Evolutionary conservation across 768 basidiomycete species (phyloP).

Genomic region (Boletus reticulatus): DNA sequence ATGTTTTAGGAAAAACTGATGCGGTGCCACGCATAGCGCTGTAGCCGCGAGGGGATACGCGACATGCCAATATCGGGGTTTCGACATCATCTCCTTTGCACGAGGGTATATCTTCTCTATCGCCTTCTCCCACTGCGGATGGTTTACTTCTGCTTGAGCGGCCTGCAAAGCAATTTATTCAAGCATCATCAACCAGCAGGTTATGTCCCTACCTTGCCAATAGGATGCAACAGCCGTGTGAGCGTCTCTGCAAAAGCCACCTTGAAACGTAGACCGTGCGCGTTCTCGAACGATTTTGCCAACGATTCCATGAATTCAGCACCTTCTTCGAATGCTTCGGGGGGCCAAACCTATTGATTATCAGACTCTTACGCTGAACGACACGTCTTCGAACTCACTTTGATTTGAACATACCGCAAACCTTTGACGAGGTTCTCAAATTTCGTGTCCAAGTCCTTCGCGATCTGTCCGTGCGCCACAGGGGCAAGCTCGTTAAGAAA

Average conservation of each 20-base stretch:
- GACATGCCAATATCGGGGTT: slow-evolving; percentile 85
- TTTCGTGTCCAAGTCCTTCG: slow-evolving; percentile 77
- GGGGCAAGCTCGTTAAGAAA: slow-evolving; percentile 80
- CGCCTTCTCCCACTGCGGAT: slow-evolving; percentile 92
- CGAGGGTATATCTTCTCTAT: slow-evolving; percentile 82
- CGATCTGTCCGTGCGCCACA: slow-evolving; percentile 68
- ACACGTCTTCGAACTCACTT: slow-evolving; percentile 40
- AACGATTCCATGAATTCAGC: slow-evolving; percentile 87
- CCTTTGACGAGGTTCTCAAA: slow-evolving; percentile 86
- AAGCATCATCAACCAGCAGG: too few species aligned
- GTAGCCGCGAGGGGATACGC: slow-evolving; percentile 86
- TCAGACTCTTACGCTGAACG: background rate
- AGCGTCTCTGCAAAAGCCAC: slow-evolving; percentile 83
- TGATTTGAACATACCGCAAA: slow-evolving; percentile 78
- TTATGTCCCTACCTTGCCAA: slow-evolving; percentile 63
- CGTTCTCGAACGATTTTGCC: slow-evolving; percentile 78
- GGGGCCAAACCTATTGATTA: slow-evolving; percentile 76
- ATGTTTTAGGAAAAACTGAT: slow-evolving; percentile 78
- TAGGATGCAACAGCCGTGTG: slow-evolving; percentile 75
- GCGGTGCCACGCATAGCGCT: slow-evolving; percentile 82
- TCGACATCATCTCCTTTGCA: slow-evolving; percentile 80
- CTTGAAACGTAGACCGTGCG: slow-evolving; percentile 82
- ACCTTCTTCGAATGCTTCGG: slow-evolving; percentile 89
- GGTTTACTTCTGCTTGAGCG: slow-evolving; percentile 93
- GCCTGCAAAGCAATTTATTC: slow-evolving; percentile 46